Evolutionary conservation across 768 basidiomycete genomes (phyloP).

Genomic region (Kwoniella sp.): DNA sequence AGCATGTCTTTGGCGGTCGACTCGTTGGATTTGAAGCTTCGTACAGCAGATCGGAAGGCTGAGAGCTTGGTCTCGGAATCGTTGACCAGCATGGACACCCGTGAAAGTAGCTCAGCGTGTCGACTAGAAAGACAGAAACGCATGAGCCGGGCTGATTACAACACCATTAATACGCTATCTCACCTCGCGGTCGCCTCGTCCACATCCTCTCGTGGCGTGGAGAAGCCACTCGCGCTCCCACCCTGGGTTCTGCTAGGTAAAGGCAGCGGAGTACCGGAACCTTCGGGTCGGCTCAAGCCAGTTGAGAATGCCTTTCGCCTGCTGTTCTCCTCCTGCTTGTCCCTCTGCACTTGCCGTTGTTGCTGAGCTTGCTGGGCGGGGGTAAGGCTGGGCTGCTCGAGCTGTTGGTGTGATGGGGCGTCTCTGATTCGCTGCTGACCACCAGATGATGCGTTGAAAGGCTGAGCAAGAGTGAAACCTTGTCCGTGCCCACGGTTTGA

Average conservation of each 20-base stretch:
- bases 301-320: constrained; percentile 42
- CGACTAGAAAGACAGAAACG: constrained; percentile 55
- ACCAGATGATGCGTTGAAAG: constrained; percentile 5
- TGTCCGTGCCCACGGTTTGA: constrained; percentile 12
- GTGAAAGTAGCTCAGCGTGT: constrained; percentile 62
- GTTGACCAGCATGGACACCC: constrained; percentile 54
- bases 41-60: constrained; percentile 64
- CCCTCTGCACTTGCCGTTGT: constrained; percentile 29
- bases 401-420: constrained; percentile 27
- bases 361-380: constrained; percentile 37
- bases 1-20: constrained; percentile 77
- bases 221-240: constrained; percentile 26
- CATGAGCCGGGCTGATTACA: neutral
- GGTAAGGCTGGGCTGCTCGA: constrained; percentile 27
- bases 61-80: constrained; percentile 50
- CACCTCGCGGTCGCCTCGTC: constrained; percentile 46
- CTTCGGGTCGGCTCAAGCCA: constrained; percentile 26
- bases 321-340: constrained; percentile 31
- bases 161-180: constrained; percentile 8
- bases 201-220: constrained; percentile 40
- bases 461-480: constrained; percentile 31
- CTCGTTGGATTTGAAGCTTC: constrained; percentile 72
- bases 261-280: neutral
- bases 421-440: constrained; percentile 16
- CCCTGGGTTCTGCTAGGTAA: neutral